phyloP scores from a whole-genome alignment of 106 monocot genomes.

The Phalaenopsis aphrodite region DNA sequence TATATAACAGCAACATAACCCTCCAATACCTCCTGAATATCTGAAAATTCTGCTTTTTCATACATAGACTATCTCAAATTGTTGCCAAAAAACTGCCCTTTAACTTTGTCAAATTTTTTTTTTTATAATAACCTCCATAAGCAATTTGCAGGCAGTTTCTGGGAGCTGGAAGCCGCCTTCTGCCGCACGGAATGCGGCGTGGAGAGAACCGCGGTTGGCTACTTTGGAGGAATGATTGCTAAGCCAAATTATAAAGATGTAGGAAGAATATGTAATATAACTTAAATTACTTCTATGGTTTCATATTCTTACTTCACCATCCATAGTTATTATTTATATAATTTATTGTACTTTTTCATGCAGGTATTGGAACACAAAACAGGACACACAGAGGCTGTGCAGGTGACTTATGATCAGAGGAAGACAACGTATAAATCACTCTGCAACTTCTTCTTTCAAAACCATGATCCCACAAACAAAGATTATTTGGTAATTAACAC shows the following conservation, averaged over 20 bases:
- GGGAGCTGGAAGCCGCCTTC: constrained; percentile 35
- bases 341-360: background rate
- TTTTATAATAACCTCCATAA: too few relatives aligned
- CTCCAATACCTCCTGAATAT: too few relatives aligned
- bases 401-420: constrained; percentile 30
- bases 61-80: too few relatives aligned
- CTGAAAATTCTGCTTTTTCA: too few relatives aligned
- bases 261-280: background rate
- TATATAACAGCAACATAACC: too few relatives aligned
- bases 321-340: too few relatives aligned
- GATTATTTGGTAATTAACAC: constrained; percentile 26
- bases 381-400: constrained; percentile 43
- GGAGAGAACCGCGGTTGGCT: constrained; percentile 31
- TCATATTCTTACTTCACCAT: background rate
- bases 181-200: constrained; percentile 23
- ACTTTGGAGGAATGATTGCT: constrained; percentile 26
- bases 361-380: constrained; percentile 32
- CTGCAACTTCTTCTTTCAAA: constrained; percentile 33
- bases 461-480: constrained; percentile 53
- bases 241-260: constrained; percentile 42
- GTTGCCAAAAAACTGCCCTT: too few relatives aligned
- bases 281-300: too few relatives aligned
- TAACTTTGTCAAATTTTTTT: too few relatives aligned
- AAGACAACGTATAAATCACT: constrained; percentile 23
- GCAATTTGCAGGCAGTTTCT: background rate